Evolutionary conservation across 2,329 filamentous ascomycete species (phyloP), one percentile per base, ranked within the genome.

Genomic region (Cercospora sojina): DNA sequence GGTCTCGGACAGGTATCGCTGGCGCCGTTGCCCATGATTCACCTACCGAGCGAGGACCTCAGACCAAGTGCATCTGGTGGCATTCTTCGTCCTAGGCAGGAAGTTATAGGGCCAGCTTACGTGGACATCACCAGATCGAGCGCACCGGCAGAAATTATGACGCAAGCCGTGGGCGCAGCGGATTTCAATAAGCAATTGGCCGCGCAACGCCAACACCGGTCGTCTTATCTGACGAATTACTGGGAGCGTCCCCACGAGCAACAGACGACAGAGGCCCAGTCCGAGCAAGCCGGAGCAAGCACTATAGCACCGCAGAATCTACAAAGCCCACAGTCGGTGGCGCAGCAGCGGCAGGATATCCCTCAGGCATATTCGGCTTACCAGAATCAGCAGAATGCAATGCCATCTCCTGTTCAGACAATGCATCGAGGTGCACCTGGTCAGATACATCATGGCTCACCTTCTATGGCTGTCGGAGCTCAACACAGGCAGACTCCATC

Each of bases 161-260:
- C 91, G 55, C 93, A 97, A 78, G 92, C 93, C 29, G 88, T 92
- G 59, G 92, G 96, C 69, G 90, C 94, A 18, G 92, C 92, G 65
- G 94, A 98, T 72, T 96, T 90, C 81, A 98, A 94, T 81, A 92
- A 95, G 74, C 86, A 87, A 56, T 84, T 98, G 60, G 92, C 91
- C 74, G 87, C 91, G 72, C 90, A 93, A 78, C 90, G 94, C 66
- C 88, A 88, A 43, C 89, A 91, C 79, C 90, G 95, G 66, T 87
- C 85, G 66, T 89, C 93, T 66, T 96, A 92, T 72, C 83, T 96
- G 70, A 89, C 94, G 63, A 88, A 88, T 64, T 86, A 93, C 70
- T 98, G 93, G 91, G 87, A 90, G 70, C 86, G 91, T 68, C 90
- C 91, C 10, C 93, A 96, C 71, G 92, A 97, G 64, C 74, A 77